A percentile compares a stretch with the other conserved stretches of the same genome.
Conservation (phyloP, 169 alveolate genomes). For the Eimeria necatrix region DNA sequence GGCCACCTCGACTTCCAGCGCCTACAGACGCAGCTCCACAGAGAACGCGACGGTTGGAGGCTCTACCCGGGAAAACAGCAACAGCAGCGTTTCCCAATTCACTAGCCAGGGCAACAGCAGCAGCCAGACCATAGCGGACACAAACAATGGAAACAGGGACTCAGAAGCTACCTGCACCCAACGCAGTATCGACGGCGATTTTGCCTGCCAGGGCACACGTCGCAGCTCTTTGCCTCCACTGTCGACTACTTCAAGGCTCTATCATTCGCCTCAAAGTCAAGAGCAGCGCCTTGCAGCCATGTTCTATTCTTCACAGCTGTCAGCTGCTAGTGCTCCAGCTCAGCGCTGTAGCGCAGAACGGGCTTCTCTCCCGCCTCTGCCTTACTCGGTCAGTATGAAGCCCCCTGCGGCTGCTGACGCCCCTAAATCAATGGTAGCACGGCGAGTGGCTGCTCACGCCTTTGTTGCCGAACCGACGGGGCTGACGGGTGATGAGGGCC, state of each 20-base stretch:
- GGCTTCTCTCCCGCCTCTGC: neutral
- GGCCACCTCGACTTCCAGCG: slow-evolving; percentile 24
- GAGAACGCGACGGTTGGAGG: neutral
- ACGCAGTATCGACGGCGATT: too few relatives aligned
- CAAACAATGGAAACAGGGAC: too few relatives aligned
- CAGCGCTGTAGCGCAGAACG: neutral
- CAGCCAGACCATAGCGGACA: neutral
- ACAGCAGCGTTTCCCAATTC: neutral
- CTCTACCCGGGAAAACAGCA: neutral
- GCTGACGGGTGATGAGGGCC: neutral
- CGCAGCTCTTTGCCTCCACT: too few relatives aligned
- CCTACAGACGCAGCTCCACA: neutral
- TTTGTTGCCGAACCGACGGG: neutral
- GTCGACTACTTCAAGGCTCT: too few relatives aligned
- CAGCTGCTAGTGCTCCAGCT: neutral
- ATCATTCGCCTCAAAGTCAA: neutral
- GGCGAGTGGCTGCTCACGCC: slow-evolving; percentile 11
- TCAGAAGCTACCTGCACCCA: too few relatives aligned
- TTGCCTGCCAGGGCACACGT: too few relatives aligned
- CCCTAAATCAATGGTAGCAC: neutral
- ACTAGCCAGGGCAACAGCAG: neutral
- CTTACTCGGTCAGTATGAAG: neutral
- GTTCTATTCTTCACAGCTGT: neutral
- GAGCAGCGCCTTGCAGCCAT: slow-evolving; percentile 1
- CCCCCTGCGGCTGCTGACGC: neutral